Percentiles rank a stretch among this genome's conserved stretches.
These are phyloP conservation scores for Aspergillus latus DNA, from an alignment of 2,329 filamentous ascomycete species.

Conservation along the genomic window DNA sequence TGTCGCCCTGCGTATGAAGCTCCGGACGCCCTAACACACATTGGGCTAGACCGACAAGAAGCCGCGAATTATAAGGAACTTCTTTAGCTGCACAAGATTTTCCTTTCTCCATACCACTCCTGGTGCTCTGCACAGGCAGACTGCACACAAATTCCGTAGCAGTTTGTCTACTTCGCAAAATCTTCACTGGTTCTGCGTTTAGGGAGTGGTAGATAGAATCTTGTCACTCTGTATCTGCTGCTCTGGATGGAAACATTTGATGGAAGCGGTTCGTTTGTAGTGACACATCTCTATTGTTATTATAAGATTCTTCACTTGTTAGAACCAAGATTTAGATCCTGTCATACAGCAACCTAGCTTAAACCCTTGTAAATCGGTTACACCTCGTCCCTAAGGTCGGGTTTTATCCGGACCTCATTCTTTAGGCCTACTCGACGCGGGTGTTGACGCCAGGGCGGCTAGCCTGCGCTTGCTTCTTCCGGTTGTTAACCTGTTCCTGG, in stretches of 20 bases:
- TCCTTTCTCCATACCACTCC: conserved; percentile 38
- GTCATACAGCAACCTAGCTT: neutral
- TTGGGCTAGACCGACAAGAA: conserved; percentile 19
- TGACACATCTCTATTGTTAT: conserved; percentile 58
- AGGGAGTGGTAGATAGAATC: conserved; percentile 63
- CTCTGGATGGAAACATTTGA: conserved; percentile 71
- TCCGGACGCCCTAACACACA: conserved; percentile 19
- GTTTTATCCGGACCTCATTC: neutral
- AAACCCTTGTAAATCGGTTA: neutral
- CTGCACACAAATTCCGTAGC: conserved; percentile 30
- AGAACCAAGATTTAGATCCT: neutral
- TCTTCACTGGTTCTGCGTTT: conserved; percentile 42
- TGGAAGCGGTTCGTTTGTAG: conserved; percentile 78
- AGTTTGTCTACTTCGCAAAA: conserved; percentile 31
- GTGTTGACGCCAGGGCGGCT: neutral
- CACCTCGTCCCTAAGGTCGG: neutral
- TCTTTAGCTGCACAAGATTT: conserved; percentile 14
- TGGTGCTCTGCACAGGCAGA: conserved; percentile 42
- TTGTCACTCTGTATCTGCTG: conserved; percentile 80
- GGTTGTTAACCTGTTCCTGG: neutral
- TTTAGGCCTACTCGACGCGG: neutral
- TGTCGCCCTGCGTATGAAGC: neutral
- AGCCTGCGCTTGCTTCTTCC: neutral
- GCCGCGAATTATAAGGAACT: conserved; percentile 22
- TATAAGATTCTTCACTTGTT: conserved; percentile 12